These are phyloP conservation scores for Aquilaria sinensis DNA, from an alignment of 345 rosid genomes.

Conservation along the genomic window DNA sequence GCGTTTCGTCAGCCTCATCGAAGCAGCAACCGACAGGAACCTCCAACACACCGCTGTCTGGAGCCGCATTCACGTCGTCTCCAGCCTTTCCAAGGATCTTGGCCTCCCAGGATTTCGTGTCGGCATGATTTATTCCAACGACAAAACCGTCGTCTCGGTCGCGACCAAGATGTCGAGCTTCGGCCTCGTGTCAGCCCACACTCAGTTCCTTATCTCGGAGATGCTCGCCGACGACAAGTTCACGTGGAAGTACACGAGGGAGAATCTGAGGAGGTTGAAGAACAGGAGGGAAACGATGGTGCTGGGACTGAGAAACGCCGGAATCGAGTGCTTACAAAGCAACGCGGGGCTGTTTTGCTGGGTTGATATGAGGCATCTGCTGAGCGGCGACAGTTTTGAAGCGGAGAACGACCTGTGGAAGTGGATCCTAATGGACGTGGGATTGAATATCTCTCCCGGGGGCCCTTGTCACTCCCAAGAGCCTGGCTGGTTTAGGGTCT, in stretches of 20 bases:
- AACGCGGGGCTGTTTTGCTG: constrained; percentile 86
- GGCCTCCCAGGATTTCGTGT: constrained; percentile 91
- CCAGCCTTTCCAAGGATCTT: constrained; percentile 79
- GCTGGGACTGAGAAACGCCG: constrained; percentile 46
- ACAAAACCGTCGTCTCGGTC: constrained; percentile 47
- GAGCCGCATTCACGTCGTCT: constrained; percentile 64
- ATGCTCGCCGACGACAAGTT: constrained; percentile 62
- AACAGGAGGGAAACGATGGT: constrained; percentile 44
- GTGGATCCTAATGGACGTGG: constrained; percentile 49
- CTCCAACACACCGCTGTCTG: constrained; percentile 21
- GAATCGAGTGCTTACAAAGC: constrained; percentile 55
- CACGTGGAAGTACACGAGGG: constrained; percentile 40
- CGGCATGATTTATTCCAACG: constrained; percentile 71
- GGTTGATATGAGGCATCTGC: constrained; percentile 70
- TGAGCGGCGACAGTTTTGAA: constrained; percentile 47
- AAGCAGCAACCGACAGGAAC: constrained; percentile 33
- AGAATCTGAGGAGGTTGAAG: constrained; percentile 51
- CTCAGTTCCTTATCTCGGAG: constrained; percentile 54
- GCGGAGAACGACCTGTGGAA: constrained; percentile 71
- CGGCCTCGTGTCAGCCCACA: constrained; percentile 81
- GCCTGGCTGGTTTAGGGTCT: constrained; percentile 87
- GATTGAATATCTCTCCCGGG: constrained; percentile 78
- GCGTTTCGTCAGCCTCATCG: constrained; percentile 48
- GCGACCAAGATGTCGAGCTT: constrained; percentile 96
- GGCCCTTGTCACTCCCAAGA: constrained; percentile 79